Evolutionary conservation across 306 rosid genomes (phyloP), one percentile per base, ranked within the genome.

Genomic region (Hippophae gyantsensis): DNA sequence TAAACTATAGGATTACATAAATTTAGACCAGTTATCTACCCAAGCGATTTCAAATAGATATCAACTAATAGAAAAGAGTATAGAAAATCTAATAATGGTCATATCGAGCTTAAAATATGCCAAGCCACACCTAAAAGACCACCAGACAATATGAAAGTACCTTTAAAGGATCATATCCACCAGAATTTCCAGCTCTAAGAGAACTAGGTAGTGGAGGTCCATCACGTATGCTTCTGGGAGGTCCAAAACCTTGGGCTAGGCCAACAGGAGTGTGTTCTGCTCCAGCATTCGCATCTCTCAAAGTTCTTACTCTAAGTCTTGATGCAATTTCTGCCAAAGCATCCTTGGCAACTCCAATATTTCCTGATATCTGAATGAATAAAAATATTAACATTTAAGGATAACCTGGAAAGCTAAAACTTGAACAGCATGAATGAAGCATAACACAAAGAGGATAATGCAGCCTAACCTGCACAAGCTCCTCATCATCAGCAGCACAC

Each of bases 261-360:
- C 57, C 73, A 23, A 62, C 25, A 52, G 65, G 62, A 62, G 70
- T 60, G 42, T 44, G 62, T 43, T 63, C 78, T 63, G 65, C 74
- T 57, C 63, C 71, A 9, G 69, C 63, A 54, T 54, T 74, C 47
- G 74, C 65, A 54, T 68, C 78, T 57, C 70, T 66, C 49, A 68
- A 62, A 43, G 78, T 68, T 58, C 78, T 74, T 38, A 58, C 44
- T 58, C 78, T 68, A n/a, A 68, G 70, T 64, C 78, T 68, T 63
- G 78, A 74, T 48, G 74, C 68, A 68, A 74, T 74, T 73, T 74
- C 74, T 58, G 70, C 67, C 62, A 74, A 54, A 13, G 78, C 74
- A 43, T 74, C 78, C 53, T 68, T 68, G 14, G 67, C 63, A 53
- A 68, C 73, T 46, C 54, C 62, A 52, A 53, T 61, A 46, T 52